Evolutionary conservation across 257 asterid genomes (phyloP), one percentile per base, ranked within the genome.

Genomic region (Solanum gandarillasii): DNA sequence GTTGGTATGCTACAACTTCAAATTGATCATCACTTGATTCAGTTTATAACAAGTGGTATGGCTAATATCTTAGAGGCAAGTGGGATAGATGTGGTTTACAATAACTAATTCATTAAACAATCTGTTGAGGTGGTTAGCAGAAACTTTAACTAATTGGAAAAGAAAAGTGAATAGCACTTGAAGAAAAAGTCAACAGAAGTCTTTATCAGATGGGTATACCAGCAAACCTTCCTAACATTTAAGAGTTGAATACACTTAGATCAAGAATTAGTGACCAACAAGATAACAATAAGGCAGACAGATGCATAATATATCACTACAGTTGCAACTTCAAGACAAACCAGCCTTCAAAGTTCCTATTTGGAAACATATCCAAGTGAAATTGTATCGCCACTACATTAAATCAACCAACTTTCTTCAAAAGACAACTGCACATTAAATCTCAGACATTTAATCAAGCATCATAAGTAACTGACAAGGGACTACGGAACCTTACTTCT

Each of bases 401-500:
- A 78, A 78, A 78, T 25, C 62, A 78, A 78, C 62, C 84, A 78
- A 41, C 20, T 25, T 78, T 14, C 27, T 43, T 43, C 85, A 48
- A 79, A 81, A 81, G 11, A 27, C 10, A 27, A 79, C 48, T 4
- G 14, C 85, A 46, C 29, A 48, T 79, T 16, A 27, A 81, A 81
- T 10, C 12, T 81, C 68, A 81, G 67, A 81, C 68, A 81, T 46
- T 81, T 46, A 46, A 81, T 46, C 41, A 76, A 83, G 31, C 86
- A 86, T 12, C 75, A 74, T 14, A 81, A 43, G 60, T 84, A 73
- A 88, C 72, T 25, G 70, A 23, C 81, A 58, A 75, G 48, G 25
- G 71, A 62, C 21, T 34, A 85, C 32, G 36, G 88, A 85, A 85
- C 87, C 93, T 87, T 92, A 95, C 99, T 96, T 94, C 98, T 88